Evolutionary conservation across 1,139 yeast genomes (phyloP).

Genomic region (Waltiozyma sp.): DNA sequence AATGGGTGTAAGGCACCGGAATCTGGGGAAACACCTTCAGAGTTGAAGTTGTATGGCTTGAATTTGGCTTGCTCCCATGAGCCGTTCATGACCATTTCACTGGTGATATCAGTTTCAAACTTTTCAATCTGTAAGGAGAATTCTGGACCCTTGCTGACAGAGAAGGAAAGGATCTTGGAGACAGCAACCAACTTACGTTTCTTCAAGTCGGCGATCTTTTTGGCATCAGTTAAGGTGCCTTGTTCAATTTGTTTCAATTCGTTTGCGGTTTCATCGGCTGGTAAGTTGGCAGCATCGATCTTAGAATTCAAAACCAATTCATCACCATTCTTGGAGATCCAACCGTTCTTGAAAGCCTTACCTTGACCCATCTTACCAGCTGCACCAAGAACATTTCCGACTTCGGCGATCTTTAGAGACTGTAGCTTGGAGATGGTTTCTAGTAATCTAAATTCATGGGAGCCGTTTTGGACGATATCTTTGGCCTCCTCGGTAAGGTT

Average conservation of each 20-base stretch:
- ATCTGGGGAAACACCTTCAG: conserved; percentile 80
- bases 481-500: conserved; percentile 71
- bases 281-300: conserved; percentile 29
- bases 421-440: conserved; percentile 68
- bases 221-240: conserved; percentile 49
- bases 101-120: conserved; percentile 85
- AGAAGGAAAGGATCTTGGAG: conserved; percentile 66
- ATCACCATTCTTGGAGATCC: conserved; percentile 87
- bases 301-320: conserved; percentile 48
- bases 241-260: conserved; percentile 46
- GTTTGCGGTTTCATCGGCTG: conserved; percentile 57
- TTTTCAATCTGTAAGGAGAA: conserved; percentile 73
- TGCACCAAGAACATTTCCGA: conserved; percentile 63
- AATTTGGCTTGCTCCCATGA: conserved; percentile 77
- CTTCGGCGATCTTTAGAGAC: conserved; percentile 76
- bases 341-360: conserved; percentile 95
- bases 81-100: conserved; percentile 77
- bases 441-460: conserved; percentile 81
- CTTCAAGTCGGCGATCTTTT: conserved; percentile 74
- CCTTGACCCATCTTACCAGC: conserved; percentile 92
- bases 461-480: conserved; percentile 68
- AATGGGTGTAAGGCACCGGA: conserved; percentile 96
- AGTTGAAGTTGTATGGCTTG: conserved; percentile 91
- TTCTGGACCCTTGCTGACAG: conserved; percentile 69
- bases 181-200: conserved; percentile 79